Percentiles rank a stretch among this genome's conserved stretches.
phyloP scores from a whole-genome alignment of 2,329 filamentous ascomycete species.

The Waltergamsia citrina region DNA sequence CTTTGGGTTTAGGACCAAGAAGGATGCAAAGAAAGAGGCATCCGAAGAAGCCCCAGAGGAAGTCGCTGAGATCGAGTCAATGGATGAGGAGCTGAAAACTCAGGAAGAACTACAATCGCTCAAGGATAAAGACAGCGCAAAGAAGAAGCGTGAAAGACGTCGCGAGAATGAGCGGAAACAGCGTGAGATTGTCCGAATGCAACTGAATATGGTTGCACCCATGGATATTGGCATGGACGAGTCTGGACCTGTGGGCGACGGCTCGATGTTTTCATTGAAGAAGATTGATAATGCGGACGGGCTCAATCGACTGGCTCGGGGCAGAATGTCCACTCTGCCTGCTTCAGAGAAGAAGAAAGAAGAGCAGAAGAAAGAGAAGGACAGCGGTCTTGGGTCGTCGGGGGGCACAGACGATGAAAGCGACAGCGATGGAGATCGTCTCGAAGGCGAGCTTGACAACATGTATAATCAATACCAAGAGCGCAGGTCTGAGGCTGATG shows the following conservation, averaged over 20 bases:
- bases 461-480: constrained; percentile 85
- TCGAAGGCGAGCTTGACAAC: constrained; percentile 77
- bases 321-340: constrained; percentile 65
- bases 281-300: constrained; percentile 62
- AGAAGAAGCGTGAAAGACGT: constrained; percentile 74
- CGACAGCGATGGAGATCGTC: constrained; percentile 70
- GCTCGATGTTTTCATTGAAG: constrained; percentile 81
- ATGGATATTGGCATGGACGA: constrained; percentile 95
- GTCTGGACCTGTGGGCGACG: constrained; percentile 65
- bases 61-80: constrained; percentile 72
- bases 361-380: constrained; percentile 37
- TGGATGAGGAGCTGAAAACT: constrained; percentile 91
- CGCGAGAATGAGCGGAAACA: constrained; percentile 91
- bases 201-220: constrained; percentile 92
- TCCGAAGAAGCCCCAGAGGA: constrained; percentile 47
- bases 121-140: constrained; percentile 66
- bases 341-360: constrained; percentile 36
- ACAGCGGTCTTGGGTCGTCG: constrained; percentile 46
- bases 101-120: constrained; percentile 80
- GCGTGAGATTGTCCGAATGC: constrained; percentile 90
- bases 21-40: constrained; percentile 54
- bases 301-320: constrained; percentile 50
- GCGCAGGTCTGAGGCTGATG: constrained; percentile 67
- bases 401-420: constrained; percentile 53
- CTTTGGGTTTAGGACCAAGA: constrained; percentile 78